phyloP scores from a whole-genome alignment of 805 yeast species.

The Saccharomycopsis fibuligera region DNA sequence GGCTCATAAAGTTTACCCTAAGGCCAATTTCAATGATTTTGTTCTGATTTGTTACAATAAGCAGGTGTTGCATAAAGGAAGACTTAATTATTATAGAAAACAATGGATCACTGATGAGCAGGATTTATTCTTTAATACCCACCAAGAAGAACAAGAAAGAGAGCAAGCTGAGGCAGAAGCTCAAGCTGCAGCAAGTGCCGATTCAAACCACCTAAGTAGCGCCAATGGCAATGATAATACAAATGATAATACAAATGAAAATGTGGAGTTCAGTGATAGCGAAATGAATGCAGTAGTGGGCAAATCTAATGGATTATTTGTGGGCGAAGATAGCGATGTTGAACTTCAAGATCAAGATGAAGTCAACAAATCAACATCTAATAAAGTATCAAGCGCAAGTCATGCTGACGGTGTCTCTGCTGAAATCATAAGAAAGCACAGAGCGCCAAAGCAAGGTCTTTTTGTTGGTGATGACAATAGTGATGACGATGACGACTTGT shows the following conservation, averaged over 20 bases:
- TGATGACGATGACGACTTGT: neutral
- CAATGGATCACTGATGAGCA: slow-evolving; percentile 34
- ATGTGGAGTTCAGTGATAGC: slow-evolving; percentile 9
- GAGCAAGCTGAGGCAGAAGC: neutral
- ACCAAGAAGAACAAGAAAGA: slow-evolving; percentile 8
- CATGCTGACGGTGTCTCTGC: neutral
- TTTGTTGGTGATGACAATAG: neutral
- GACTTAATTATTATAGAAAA: slow-evolving; percentile 37
- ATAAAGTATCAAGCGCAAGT: neutral
- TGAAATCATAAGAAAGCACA: too few species aligned
- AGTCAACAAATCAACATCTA: slow-evolving; percentile 18
- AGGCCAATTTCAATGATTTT: slow-evolving; percentile 71
- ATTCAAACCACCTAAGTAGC: slow-evolving; percentile 1
- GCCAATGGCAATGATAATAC: neutral
- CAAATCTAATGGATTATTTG: slow-evolving; percentile 21
- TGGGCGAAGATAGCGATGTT: slow-evolving; percentile 19
- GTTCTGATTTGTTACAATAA: slow-evolving; percentile 45
- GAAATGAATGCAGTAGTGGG: slow-evolving; percentile 5
- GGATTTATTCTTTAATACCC: slow-evolving; percentile 8
- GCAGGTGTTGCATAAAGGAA: slow-evolving; percentile 23
- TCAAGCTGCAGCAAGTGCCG: neutral
- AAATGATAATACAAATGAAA: neutral
- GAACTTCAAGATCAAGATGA: slow-evolving; percentile 11
- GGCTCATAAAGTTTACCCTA: slow-evolving; percentile 75
- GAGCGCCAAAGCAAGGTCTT: neutral